Evolutionary conservation across 2,329 filamentous ascomycete species (phyloP).

Genomic region (Endoconidiophora laricicola): DNA sequence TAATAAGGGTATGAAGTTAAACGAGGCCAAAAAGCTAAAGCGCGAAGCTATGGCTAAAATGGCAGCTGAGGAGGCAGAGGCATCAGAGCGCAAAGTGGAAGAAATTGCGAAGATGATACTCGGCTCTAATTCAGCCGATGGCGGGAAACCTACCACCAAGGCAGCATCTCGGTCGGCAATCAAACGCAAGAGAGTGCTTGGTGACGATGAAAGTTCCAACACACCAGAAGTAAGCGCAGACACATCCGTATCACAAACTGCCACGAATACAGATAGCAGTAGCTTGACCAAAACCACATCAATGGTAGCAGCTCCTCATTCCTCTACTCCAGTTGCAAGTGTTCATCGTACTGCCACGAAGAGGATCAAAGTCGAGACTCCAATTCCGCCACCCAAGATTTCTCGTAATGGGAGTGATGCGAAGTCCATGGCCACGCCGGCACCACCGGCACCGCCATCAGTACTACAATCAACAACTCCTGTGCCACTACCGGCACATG

Average conservation of each 20-base stretch:
- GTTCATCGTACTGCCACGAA: slow-evolving; percentile 20
- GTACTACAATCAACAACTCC: slow-evolving; percentile 23
- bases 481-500: slow-evolving; percentile 19
- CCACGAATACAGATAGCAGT: slow-evolving; percentile 1
- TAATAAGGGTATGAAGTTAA: slow-evolving; percentile 62
- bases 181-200: slow-evolving; percentile 4
- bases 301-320: neutral
- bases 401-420: slow-evolving; percentile 13
- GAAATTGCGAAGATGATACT: slow-evolving; percentile 26
- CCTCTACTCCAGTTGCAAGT: slow-evolving; percentile 21
- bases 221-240: slow-evolving; percentile 1
- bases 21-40: slow-evolving; percentile 62
- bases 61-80: slow-evolving; percentile 45
- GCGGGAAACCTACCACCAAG: neutral
- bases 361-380: slow-evolving; percentile 40
- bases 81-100: slow-evolving; percentile 36
- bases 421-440: slow-evolving; percentile 16
- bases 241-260: neutral
- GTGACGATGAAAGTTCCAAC: slow-evolving; percentile 8
- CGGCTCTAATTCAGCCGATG: neutral
- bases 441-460: neutral
- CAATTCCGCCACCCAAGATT: slow-evolving; percentile 31
- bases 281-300: neutral
- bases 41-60: slow-evolving; percentile 45
- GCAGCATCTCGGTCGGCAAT: neutral